A percentile compares a stretch with the other conserved stretches of the same genome.
These are phyloP conservation scores for Eimeria brunetti DNA, from an alignment of 169 alveolate species.

Conservation along the genomic window DNA sequence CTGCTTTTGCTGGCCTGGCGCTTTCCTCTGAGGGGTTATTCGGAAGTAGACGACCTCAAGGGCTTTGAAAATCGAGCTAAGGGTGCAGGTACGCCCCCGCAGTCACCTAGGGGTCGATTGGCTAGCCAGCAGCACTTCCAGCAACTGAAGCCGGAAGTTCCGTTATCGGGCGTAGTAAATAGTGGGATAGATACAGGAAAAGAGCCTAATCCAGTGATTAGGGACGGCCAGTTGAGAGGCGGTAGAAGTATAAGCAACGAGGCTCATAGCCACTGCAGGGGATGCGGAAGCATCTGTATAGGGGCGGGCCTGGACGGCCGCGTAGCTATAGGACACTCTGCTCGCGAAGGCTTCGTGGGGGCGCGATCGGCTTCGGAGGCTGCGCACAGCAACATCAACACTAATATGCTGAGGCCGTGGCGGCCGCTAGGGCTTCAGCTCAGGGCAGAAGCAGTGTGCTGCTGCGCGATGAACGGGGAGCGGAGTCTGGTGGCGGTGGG, in stretches of 20 bases:
- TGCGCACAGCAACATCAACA: background rate
- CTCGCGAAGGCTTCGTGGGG: background rate
- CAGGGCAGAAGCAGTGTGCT: constrained; percentile 28
- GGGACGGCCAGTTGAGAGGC: background rate
- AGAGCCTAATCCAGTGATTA: background rate
- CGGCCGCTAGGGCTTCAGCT: constrained; percentile 59
- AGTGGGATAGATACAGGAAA: background rate
- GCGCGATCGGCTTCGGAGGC: background rate
- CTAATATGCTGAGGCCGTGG: constrained; percentile 12
- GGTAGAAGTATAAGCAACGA: constrained; percentile 4
- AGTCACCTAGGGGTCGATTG: background rate
- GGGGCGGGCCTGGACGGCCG: constrained; percentile 51
- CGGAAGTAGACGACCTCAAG: background rate
- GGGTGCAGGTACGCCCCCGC: background rate
- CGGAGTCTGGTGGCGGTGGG: constrained; percentile 66
- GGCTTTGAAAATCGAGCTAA: background rate
- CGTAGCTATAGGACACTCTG: constrained; percentile 31
- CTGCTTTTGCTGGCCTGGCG: constrained; percentile 69
- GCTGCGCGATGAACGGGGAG: constrained; percentile 75
- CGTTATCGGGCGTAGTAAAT: background rate
- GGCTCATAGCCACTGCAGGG: constrained; percentile 14
- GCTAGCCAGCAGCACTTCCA: background rate
- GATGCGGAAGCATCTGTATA: constrained; percentile 47
- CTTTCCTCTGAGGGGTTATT: constrained; percentile 48
- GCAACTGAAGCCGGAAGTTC: constrained; percentile 17